Evolutionary conservation across 257 asterid species (phyloP).

Genomic region (Parsonsia alboflavescens): DNA sequence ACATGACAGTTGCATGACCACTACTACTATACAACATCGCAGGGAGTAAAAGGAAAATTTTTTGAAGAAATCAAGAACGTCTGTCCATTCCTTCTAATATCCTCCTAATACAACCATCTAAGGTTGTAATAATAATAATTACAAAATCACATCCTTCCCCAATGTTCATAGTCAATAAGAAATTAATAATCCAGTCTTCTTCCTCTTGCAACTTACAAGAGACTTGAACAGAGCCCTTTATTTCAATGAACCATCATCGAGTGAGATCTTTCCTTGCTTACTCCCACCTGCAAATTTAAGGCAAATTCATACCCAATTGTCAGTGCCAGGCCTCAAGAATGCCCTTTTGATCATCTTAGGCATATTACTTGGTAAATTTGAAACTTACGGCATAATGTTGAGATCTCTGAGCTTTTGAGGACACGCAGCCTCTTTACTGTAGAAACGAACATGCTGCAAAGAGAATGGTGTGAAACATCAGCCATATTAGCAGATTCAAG

Average conservation of each 20-base stretch:
- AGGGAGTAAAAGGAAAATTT: not conserved
- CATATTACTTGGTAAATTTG: not conserved
- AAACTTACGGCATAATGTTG: conserved; percentile 58
- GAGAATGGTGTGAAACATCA: no score
- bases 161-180: not conserved
- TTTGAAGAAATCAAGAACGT: not conserved
- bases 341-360: not conserved
- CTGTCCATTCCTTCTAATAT: conserved; percentile 1
- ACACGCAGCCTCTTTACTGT: conserved; percentile 87
- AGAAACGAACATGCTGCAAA: conserved; percentile 83
- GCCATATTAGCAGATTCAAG: conserved; percentile 1
- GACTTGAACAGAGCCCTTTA: not conserved
- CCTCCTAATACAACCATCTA: not conserved
- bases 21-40: not conserved
- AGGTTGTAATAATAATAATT: conserved; percentile 6
- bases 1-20: conserved; percentile 1
- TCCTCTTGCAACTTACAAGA: not conserved
- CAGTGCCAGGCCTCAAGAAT: not conserved
- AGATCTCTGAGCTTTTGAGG: conserved; percentile 72
- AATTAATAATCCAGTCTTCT: not conserved
- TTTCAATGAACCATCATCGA: conserved; percentile 11
- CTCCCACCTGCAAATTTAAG: conserved; percentile 44
- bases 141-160: conserved; percentile 10
- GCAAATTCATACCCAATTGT: not conserved
- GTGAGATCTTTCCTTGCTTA: conserved; percentile 38